A percentile compares a stretch with the other conserved stretches of the same genome.
Evolutionary conservation across 2,329 filamentous ascomycete genomes (phyloP).

Genomic region (Sodiomyces alkalinus): DNA sequence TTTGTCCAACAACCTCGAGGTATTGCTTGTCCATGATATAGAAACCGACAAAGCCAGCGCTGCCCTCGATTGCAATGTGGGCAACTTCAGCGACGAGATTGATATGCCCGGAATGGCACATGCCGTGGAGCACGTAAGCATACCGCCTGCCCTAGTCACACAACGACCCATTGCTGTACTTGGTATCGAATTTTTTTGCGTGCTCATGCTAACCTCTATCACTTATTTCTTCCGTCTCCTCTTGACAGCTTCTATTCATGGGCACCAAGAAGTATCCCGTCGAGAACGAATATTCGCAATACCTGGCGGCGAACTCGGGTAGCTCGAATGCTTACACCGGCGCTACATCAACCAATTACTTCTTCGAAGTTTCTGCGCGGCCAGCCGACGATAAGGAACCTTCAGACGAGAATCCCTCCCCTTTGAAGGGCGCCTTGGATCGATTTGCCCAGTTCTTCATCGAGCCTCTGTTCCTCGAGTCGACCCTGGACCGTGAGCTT

Average conservation of each 20-base stretch:
- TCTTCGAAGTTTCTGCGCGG: conserved; percentile 84
- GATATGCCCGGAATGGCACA: conserved; percentile 93
- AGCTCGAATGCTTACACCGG: conserved; percentile 93
- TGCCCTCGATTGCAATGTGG: conserved; percentile 88
- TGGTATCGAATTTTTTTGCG: no score
- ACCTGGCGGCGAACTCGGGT: conserved; percentile 78
- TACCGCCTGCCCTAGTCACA: background rate
- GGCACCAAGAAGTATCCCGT: conserved; percentile 94
- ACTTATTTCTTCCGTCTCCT: no score
- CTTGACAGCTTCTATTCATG: conserved; percentile 70
- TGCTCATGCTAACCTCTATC: no score
- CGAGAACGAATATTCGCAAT: conserved; percentile 93
- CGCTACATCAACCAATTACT: conserved; percentile 90
- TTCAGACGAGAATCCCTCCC: conserved; percentile 39
- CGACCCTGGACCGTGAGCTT: conserved; percentile 74
- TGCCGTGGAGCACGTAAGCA: conserved; percentile 70
- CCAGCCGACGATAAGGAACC: conserved; percentile 44
- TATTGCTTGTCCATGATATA: conserved; percentile 79
- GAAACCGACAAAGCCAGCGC: conserved; percentile 96
- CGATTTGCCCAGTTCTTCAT: conserved; percentile 93
- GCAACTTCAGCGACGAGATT: conserved; percentile 82
- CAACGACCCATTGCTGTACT: no score
- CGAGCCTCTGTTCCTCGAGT: conserved; percentile 69
- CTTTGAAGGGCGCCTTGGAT: conserved; percentile 68
- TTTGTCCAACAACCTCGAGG: conserved; percentile 77